Evolutionary conservation across 2,329 filamentous ascomycete genomes (phyloP), one percentile per base, ranked within the genome.

Genomic region (Ophiostoma pallidulum): DNA sequence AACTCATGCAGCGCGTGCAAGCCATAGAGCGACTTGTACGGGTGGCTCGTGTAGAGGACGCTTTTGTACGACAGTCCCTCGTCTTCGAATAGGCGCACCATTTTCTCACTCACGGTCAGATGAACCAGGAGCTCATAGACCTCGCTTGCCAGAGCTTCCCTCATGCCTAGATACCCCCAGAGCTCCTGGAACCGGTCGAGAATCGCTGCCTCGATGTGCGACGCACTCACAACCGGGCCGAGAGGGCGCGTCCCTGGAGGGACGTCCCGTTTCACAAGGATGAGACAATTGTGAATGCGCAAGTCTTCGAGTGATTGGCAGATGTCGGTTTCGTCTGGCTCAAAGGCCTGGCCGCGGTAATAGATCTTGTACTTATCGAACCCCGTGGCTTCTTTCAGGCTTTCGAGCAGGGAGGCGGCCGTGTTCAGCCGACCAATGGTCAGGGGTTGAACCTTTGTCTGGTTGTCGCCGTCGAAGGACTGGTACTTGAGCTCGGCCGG

Each of bases 141-240:
- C 78, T 78, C 80, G 58, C 75, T 70, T 7, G 85, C 80, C 36
- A 88, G 67, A 42, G 68, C 71, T 50, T 90, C 81, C 38, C 86
- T 77, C 66, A 90, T 76, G 53, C 80, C 79, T 46, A 97, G 72
- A 58, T 91, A 84, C 37, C 79, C 76, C 73, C 92, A 95, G 20
- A 98, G 67, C 51, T 91, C 81, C 46, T 86, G 76, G 58, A 95
- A 94, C 62, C 94, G 86, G 49, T 80, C 75, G 55, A 92, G 69
- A 19, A 97, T 81, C 57, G 91, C 86, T 12, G 78, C 73, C 60
- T 97, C 88, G 3, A 97, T 74, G 31, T 68, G 74, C 53, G 69
- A 80, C 40, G 69, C 75, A 42, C 68, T 78, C 44, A 65, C 72
- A 52, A 69, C 71, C 45, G 73, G 65, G 26, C 70, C 59, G 52